These are phyloP conservation scores for Alternaria sp. DNA, from an alignment of 2,329 filamentous ascomycete genomes.

Conservation along the genomic window DNA sequence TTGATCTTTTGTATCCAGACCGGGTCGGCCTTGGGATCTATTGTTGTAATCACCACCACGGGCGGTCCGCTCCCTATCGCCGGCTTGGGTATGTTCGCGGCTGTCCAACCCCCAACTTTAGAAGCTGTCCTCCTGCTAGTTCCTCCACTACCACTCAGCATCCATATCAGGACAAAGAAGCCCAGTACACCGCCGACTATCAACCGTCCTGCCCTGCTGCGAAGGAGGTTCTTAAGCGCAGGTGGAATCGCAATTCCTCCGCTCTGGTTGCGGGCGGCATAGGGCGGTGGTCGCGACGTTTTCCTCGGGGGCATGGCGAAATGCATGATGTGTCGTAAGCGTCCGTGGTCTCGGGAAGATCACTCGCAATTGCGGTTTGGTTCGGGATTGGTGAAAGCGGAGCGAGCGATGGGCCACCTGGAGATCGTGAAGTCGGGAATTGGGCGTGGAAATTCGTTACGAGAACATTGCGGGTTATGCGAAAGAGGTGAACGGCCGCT, in stretches of 20 bases:
- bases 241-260: conserved; percentile 44
- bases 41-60: conserved; percentile 82
- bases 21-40: conserved; percentile 72
- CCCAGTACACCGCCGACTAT: conserved; percentile 62
- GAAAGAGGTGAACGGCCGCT: not conserved
- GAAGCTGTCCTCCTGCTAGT: conserved; percentile 13
- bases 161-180: conserved; percentile 55
- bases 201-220: conserved; percentile 67
- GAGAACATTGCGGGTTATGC: conserved; percentile 22
- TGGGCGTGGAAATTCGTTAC: conserved; percentile 14
- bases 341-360: conserved; percentile 25
- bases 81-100: conserved; percentile 31
- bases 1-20: conserved; percentile 76
- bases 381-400: conserved; percentile 5
- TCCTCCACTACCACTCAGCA: conserved; percentile 42
- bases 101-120: conserved; percentile 14
- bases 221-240: conserved; percentile 55
- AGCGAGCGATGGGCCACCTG: conserved; percentile 30
- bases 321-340: conserved; percentile 65
- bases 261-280: conserved; percentile 65
- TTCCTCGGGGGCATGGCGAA: conserved; percentile 89
- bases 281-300: conserved; percentile 76
- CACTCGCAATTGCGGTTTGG: conserved; percentile 7
- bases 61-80: conserved; percentile 57
- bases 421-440: conserved; percentile 1